phyloP scores from a whole-genome alignment of 2,329 filamentous ascomycete species.

The Aspergillus ibericus region DNA sequence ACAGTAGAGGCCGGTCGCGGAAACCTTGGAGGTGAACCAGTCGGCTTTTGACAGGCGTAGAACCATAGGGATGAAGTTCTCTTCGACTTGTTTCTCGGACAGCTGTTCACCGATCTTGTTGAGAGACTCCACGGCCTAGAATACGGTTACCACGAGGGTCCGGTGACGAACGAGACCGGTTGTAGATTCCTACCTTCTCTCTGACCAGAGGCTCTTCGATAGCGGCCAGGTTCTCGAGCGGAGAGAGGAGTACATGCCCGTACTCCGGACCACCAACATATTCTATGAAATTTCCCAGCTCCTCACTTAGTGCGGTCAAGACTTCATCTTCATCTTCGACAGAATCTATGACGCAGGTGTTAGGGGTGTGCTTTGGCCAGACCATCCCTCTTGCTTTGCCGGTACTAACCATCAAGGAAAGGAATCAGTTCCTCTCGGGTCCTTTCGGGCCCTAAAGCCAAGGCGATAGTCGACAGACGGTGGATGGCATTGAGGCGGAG shows the following conservation, averaged over 20 bases:
- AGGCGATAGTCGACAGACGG: slow-evolving; percentile 94
- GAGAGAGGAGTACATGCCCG: slow-evolving; percentile 93
- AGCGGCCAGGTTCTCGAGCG: slow-evolving; percentile 94
- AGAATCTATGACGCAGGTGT: slow-evolving; percentile 67
- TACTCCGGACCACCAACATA: slow-evolving; percentile 93
- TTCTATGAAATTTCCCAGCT: slow-evolving; percentile 94
- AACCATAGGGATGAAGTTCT: slow-evolving; percentile 94
- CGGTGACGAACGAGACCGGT: background rate
- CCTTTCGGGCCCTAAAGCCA: slow-evolving; percentile 91
- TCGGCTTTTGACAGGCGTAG: slow-evolving; percentile 97
- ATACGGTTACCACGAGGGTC: slow-evolving; percentile 5
- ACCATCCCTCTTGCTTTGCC: slow-evolving; percentile 10
- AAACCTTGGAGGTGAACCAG: slow-evolving; percentile 99
- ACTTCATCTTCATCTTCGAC: slow-evolving; percentile 99
- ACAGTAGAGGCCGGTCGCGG: slow-evolving; percentile 92
- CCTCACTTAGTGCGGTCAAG: slow-evolving; percentile 92
- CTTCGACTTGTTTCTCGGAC: slow-evolving; percentile 88
- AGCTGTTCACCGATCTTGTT: slow-evolving; percentile 98
- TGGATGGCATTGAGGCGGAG: slow-evolving; percentile 98
- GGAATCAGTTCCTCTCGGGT: slow-evolving; percentile 98
- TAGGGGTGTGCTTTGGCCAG: slow-evolving; percentile 16
- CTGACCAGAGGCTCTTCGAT: slow-evolving; percentile 97
- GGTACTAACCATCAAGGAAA: slow-evolving; percentile 87
- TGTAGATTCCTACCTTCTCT: slow-evolving; percentile 72
- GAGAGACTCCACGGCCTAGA: slow-evolving; percentile 91